Conservation (phyloP, 148 eudicot genomes). For the Bassia scoparia region DNA sequence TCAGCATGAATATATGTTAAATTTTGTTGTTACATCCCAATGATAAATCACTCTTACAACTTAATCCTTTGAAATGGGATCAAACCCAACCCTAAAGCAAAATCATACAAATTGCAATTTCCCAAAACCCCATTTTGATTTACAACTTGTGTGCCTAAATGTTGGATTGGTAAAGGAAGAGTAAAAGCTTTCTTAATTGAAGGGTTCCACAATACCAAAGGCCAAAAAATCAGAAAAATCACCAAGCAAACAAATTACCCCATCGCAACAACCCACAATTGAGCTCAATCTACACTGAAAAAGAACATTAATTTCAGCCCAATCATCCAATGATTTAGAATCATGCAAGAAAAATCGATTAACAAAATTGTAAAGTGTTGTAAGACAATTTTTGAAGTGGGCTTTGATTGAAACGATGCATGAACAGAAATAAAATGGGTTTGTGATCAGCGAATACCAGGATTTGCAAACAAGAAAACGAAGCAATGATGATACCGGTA, state of each 20-base stretch:
- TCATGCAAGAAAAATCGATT: conserved; percentile 15
- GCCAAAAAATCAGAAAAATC: background rate
- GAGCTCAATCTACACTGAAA: background rate
- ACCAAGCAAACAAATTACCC: conserved; percentile 15
- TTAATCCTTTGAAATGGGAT: conserved; percentile 20
- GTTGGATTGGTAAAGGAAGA: conserved; percentile 1
- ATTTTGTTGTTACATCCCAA: conserved; percentile 5
- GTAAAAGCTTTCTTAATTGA: conserved; percentile 18
- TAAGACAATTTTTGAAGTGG: background rate
- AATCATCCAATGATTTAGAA: conserved; percentile 12
- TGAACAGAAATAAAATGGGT: conserved; percentile 19
- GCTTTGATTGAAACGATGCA: conserved; percentile 21
- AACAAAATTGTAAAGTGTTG: conserved; percentile 6
- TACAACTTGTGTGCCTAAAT: background rate
- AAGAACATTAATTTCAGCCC: conserved; percentile 17
- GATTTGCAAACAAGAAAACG: conserved; percentile 23
- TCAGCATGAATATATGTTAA: conserved; percentile 7
- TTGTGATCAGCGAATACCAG: conserved; percentile 22
- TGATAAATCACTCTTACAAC: conserved; percentile 16
- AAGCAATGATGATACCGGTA: conserved; percentile 17
- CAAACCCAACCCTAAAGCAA: conserved; percentile 21
- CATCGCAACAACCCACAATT: conserved; percentile 22
- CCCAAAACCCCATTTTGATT: background rate
- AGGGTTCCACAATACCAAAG: conserved; percentile 30
- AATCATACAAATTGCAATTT: background rate